Base-by-base conservation (phyloP, 2,329 filamentous ascomycete species). In the Pseudogymnoascus sp. region DNA sequence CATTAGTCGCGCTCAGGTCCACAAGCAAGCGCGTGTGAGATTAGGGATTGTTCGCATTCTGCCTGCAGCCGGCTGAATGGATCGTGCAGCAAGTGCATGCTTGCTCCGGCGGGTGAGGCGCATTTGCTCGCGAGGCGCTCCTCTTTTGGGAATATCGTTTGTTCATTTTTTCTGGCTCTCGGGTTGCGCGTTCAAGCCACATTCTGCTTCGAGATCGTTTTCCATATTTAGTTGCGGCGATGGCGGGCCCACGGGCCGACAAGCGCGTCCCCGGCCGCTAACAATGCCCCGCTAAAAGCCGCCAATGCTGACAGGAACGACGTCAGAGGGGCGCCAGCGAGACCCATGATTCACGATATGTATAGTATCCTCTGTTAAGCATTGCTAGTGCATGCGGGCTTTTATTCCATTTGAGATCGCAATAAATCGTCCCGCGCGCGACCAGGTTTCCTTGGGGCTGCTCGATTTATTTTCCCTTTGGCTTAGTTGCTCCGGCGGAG, bases 11-110 rank as follows among this genome's bases (percentile, higher is more conserved):
- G 40, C 44, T 6, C 12, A 53, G 44, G 44, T 53, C 44, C 44
- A 53, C 44, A 53, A 53, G 44, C 44, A 53, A 53, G 44, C 44
- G 44, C 44, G 44, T 31, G 44, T 53, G 44, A 53, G 44, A 53
- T 53, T 53, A 53, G 44, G 44, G 44, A 28, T 53, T 53, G 44
- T 53, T 31, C n/a, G 23, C 23, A 53, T 53, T 53, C 23, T 53
- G 44, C 44, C 44, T 31, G 23, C 44, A 6, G 14, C 7, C 44
- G 44, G 44, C 44, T 53, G 44, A 53, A 53, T 53, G 44, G 23
- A 53, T 53, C 44, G 44, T 53, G 44, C 44, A 53, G 44, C 18
- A 53, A 11, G 8, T 28, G 44, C 44, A 53, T 50, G 44, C 23
- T 53, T 16, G n/a, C 44, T 31, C 44, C 44, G 23, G 44, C 44